Evolutionary conservation across 495 filamentous ascomycete genomes (phyloP), one percentile per base, ranked within the genome.

Genomic region (Talaromyces nanjingensis): DNA sequence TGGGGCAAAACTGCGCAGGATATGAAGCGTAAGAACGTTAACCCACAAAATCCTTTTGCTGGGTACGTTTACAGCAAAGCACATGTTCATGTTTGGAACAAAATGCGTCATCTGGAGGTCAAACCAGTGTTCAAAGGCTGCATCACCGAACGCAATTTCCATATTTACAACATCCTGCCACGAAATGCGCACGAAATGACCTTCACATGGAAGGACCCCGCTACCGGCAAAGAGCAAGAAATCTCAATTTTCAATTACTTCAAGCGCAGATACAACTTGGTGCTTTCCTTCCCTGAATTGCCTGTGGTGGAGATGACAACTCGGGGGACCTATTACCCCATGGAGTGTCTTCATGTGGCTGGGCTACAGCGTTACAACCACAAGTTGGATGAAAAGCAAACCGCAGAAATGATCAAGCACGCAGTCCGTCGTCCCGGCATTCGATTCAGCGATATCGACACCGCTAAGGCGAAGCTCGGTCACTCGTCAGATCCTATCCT

Each of bases 331-430:
- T 68, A 84, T 2, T 90, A 93, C 65, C 94, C 93, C 2, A 86
- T 94, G 78, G 94, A 98, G 67, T 63, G 90, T 2, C 83, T 91
- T 69, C 73, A 67, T 16, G 79, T 90, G 69, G 73, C 78, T 6
- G 70, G 72, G 0, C 87, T 91, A 57, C 91, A 96, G 75, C 84
- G 87, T 0, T 98, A 92, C 73, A 79, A 81, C 1, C 90, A 77
- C 76, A 97, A 96, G 79, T 77, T 97, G 2, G 84, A 85, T 65
- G 84, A 89, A 18, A 68, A 65, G 1, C 72, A 82, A 80, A 94
- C 92, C 0, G 71, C 82, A 0, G 69, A 83, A 8, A 97, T 98
- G 93, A 96, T 98, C 75, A 91, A 88, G 70, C 91, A 90, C 72
- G 91, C 92, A 2, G 86, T 85, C 4, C 79, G 79, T 27, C 81